Evolutionary conservation across 768 basidiomycete species (phyloP).

Genomic region (Russula earlei): DNA sequence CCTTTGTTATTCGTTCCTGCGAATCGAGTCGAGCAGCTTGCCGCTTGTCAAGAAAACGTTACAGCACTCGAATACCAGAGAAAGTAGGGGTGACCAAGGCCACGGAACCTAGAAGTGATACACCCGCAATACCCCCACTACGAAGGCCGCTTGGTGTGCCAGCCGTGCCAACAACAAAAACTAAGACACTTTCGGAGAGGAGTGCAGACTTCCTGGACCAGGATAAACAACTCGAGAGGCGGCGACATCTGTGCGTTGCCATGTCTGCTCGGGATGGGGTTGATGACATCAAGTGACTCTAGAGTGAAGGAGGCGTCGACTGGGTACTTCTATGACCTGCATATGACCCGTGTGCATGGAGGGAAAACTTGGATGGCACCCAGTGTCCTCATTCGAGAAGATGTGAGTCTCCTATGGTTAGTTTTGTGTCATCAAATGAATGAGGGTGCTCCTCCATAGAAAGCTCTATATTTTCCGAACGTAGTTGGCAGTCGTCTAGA

Average conservation of each 20-base stretch:
- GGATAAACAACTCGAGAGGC: conserved; percentile 59
- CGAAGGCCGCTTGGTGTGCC: conserved; percentile 69
- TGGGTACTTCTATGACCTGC: conserved; percentile 85
- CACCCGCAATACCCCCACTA: conserved; percentile 29
- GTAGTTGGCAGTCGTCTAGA: conserved; percentile 63
- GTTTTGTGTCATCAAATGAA: not conserved
- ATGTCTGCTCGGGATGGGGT: conserved; percentile 36
- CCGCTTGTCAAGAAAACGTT: conserved; percentile 1
- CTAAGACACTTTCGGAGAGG: conserved; percentile 39
- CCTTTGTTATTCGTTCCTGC: not conserved
- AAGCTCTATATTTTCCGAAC: conserved; percentile 87
- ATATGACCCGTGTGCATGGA: conserved; percentile 69
- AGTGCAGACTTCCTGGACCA: conserved; percentile 62
- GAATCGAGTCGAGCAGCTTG: not conserved
- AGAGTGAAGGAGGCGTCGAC: conserved; percentile 59
- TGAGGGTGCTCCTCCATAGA: conserved; percentile 35
- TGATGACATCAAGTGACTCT: not conserved
- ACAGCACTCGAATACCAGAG: not conserved
- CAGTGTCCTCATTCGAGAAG: conserved; percentile 77
- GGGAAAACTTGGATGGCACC: conserved; percentile 96
- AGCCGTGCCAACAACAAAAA: conserved; percentile 42
- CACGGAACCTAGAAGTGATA: not conserved
- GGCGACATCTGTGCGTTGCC: conserved; percentile 44
- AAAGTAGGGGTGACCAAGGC: not conserved
- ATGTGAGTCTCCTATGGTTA: conserved; percentile 43